Evolutionary conservation across 2,329 filamentous ascomycete genomes (phyloP).

Genomic region (Trichoderma simmonsii): DNA sequence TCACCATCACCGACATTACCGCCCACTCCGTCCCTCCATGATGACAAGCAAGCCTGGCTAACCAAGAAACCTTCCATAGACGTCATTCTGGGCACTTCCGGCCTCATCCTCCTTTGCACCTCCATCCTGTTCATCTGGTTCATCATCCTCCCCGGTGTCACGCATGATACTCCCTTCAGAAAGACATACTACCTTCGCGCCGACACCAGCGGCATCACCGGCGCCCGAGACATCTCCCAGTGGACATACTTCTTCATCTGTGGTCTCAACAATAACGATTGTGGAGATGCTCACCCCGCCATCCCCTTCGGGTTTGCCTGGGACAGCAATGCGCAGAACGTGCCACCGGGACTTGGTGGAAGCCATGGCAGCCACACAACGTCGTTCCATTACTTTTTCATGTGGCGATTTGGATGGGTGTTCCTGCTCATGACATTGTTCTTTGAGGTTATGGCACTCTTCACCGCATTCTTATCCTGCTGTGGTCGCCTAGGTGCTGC

Average conservation of each 20-base stretch:
- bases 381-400: slow-evolving; percentile 66
- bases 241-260: slow-evolving; percentile 94
- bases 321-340: slow-evolving; percentile 45
- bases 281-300: slow-evolving; percentile 59
- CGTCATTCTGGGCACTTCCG: slow-evolving; percentile 40
- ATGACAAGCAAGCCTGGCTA: not conserved
- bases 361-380: slow-evolving; percentile 53
- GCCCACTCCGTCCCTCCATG: not conserved
- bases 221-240: slow-evolving; percentile 65
- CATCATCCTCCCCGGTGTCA: slow-evolving; percentile 55
- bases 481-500: slow-evolving; percentile 69
- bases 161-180: slow-evolving; percentile 56
- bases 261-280: slow-evolving; percentile 61
- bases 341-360: slow-evolving; percentile 48
- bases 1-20: too few species aligned
- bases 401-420: slow-evolving; percentile 90
- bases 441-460: slow-evolving; percentile 67
- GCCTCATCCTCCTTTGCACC: slow-evolving; percentile 48
- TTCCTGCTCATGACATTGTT: slow-evolving; percentile 84
- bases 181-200: slow-evolving; percentile 84
- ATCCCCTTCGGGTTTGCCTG: slow-evolving; percentile 71
- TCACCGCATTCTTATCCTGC: slow-evolving; percentile 66
- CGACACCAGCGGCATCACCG: slow-evolving; percentile 68
- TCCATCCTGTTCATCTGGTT: slow-evolving; percentile 57
- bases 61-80: slow-evolving; percentile 30